A percentile compares a stretch with the other conserved stretches of the same genome.
These are phyloP conservation scores for Metschnikowia vanudenii DNA, from an alignment of 805 yeast genomes.

Conservation along the genomic window DNA sequence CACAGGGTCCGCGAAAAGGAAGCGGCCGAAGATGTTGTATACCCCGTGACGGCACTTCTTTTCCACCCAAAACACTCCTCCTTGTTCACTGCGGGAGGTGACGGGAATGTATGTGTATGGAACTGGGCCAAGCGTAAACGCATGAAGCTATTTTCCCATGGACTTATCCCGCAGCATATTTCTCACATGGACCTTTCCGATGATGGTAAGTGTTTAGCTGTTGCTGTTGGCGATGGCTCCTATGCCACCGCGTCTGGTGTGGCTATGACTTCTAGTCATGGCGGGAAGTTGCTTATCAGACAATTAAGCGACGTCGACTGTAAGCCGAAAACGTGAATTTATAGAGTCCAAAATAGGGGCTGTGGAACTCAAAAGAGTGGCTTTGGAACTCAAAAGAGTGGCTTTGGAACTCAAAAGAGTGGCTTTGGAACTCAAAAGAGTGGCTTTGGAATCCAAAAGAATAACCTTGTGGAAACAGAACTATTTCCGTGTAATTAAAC, in stretches of 20 bases:
- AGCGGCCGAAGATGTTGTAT: slow-evolving; percentile 48
- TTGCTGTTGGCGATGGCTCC: slow-evolving; percentile 15
- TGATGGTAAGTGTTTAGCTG: slow-evolving; percentile 15
- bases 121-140: slow-evolving; percentile 45
- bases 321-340: slow-evolving; percentile 11
- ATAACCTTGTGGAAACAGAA: too few species aligned
- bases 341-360: too few species aligned
- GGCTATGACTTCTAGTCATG: neutral
- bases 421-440: too few species aligned
- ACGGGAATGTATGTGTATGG: slow-evolving; percentile 51
- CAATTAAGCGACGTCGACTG: slow-evolving; percentile 11
- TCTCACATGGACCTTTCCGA: slow-evolving; percentile 18
- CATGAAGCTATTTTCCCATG: slow-evolving; percentile 32
- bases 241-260: slow-evolving; percentile 6
- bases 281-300: slow-evolving; percentile 9
- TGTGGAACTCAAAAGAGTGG: too few species aligned
- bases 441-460: too few species aligned
- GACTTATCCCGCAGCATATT: slow-evolving; percentile 6
- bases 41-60: slow-evolving; percentile 50
- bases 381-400: neutral
- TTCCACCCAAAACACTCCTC: slow-evolving; percentile 39
- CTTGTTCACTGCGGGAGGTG: slow-evolving; percentile 54
- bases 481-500: too few species aligned
- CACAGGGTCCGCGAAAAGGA: slow-evolving; percentile 50
- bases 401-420: too few species aligned